Conservation (phyloP, 176 grass and related monocot species). For the barley (Hordeum vulgare) region DNA sequence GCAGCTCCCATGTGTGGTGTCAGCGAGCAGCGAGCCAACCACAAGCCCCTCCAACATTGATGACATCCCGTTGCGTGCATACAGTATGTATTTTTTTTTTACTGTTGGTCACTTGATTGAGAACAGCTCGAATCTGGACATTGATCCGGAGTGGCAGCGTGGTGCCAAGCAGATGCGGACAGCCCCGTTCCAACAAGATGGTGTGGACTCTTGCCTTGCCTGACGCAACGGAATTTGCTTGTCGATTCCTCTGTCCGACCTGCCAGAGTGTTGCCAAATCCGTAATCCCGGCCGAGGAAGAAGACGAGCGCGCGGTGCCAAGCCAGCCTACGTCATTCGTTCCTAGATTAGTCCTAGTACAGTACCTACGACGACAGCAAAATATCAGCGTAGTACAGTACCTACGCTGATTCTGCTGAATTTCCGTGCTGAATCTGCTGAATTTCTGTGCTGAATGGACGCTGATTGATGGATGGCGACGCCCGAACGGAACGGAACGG, state of each 20-base stretch:
- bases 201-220: neutral
- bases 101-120: too few relatives aligned
- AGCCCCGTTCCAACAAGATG: neutral
- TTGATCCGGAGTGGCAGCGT: neutral
- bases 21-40: too few relatives aligned
- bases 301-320: neutral
- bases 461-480: neutral
- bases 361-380: neutral
- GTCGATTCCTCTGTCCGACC: neutral
- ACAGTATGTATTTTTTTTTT: too few relatives aligned
- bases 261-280: constrained; percentile 5
- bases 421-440: neutral
- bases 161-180: neutral
- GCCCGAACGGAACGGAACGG: neutral
- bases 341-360: neutral
- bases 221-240: neutral
- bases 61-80: too few relatives aligned
- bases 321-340: neutral
- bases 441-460: neutral
- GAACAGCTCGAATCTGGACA: too few relatives aligned
- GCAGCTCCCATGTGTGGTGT: too few relatives aligned
- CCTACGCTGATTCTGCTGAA: neutral
- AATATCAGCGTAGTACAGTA: too few relatives aligned
- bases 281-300: neutral
- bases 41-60: too few relatives aligned